These are phyloP conservation scores for Carex littledalei DNA, from an alignment of 176 grass and related monocot genomes.

Conservation along the genomic window DNA sequence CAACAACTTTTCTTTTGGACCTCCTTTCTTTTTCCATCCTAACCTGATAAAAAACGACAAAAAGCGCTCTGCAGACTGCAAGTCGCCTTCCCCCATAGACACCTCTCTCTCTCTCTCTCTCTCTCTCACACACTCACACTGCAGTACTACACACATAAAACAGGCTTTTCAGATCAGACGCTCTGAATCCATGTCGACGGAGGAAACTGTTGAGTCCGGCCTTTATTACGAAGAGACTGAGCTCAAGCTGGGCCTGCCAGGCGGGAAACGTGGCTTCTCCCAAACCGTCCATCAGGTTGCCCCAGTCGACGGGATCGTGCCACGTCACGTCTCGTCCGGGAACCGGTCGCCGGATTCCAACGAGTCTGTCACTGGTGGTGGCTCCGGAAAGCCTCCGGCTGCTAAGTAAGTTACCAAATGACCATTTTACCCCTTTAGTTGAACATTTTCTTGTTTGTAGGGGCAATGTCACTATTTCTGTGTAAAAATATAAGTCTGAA, in stretches of 20 bases:
- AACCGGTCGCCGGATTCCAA: neutral
- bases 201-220: neutral
- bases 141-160: neutral
- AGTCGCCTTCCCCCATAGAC: neutral
- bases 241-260: neutral
- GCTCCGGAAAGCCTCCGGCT: neutral
- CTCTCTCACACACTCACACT: neutral
- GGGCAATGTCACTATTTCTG: neutral
- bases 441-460: neutral
- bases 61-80: neutral
- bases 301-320: neutral
- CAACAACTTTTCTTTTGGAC: neutral
- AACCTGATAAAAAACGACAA: conserved; percentile 7
- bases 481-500: neutral
- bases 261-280: neutral
- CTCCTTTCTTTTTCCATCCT: neutral
- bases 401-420: conserved; percentile 2
- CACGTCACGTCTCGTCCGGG: neutral
- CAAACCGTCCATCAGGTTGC: neutral
- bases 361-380: neutral
- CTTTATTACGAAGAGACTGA: conserved; percentile 4
- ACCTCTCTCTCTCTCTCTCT: neutral
- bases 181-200: neutral
- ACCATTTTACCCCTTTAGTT: neutral
- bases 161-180: neutral